Evolutionary conservation across 1,284 basidiomycete genomes (phyloP), one percentile per base, ranked within the genome.

Genomic region (Microstroma glucosiphilum): DNA sequence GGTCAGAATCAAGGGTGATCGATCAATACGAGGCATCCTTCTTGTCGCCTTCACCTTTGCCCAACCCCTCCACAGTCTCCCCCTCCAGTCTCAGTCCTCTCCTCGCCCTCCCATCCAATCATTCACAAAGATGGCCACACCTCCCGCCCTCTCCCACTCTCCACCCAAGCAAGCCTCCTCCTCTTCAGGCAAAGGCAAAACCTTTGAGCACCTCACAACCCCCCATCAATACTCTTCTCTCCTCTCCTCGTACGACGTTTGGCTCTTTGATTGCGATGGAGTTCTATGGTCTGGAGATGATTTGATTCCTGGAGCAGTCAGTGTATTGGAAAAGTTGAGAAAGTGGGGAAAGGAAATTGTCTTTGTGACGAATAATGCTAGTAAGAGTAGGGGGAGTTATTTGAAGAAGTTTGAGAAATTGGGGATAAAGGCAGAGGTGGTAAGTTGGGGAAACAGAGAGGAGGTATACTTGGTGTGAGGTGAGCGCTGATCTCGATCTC

Each of bases 331-430:
- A 21, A 73, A 77, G 63, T 68, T 82, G 19, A 65, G 71, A 26
- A 60, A 56, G 23, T 60, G 75, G 88, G 90, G 88, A 60, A 98
- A 97, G 83, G 85, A 86, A 63, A 82, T 98, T 58, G 83, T 97
- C 46, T 99, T 97, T 79, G 92, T 97, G 43, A 96, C 93, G 37
- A 97, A 97, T 82, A 98, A 97, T 78, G 94, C 94, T n/a, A 92
- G 88, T 56, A 93, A 94, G 82, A 93, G 91, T 12, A 83, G 94
- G 59, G 85, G 83, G 78, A 87, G 83, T 75, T 93, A 93, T 84
- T 91, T 91, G 82, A 83, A 84, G 59, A 96, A 93, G 79, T 96
- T 99, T 77, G 89, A 94, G 78, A 84, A 87, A 71, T 84, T 97
- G 61, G 92, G 91, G 40, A 85, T 96, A 55, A 84, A 92, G 77